Evolutionary conservation across 129 eudicot genomes (phyloP), one percentile per base, ranked within the genome.

Genomic region (Lactuca saligna): DNA sequence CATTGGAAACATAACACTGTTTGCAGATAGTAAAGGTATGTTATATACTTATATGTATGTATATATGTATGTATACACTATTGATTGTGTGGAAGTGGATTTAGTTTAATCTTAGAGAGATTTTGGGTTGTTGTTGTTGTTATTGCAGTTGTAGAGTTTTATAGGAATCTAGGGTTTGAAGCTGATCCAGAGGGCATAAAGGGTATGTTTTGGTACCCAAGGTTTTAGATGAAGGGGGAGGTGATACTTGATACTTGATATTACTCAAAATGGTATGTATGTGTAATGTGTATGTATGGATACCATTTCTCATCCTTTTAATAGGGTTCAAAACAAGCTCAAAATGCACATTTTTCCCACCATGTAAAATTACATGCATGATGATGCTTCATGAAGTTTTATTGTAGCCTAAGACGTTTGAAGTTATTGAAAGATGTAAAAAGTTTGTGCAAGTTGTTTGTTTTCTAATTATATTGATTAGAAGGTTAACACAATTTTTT

Each of bases 131-230:
- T 25, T 20, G 25, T 20, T 20, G 13, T 53, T 73, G 57, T 50
- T 39, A 25, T 62, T 85, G 92, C 92, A 93, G 98, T 93, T 78
- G 97, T 93, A 80, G 98, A 93, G 17, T 93, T 93, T 78, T 93
- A 93, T 70, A 75, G 79, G 73, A 86, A 89, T 78, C 75, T 92
- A 69, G 98, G 96, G 51, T 92, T 92, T 73, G 85, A 92, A 83
- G 81, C 98, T 46, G 98, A 92, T 72, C 98, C 98, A 0, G 98
- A 93, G 81, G 98, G 98, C 76, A 93, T 93, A 29, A 93, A 89
- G 78, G 98, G 98, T 35, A 93, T 93, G 98, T 93, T 93, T 73
- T 93, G 97, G 98, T 88, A 89, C 81, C 95, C 98, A 1, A 85
- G 77, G 83, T 82, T 82, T 59, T 84, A 83, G 83, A 59, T 16